These are phyloP conservation scores for Rubia occidens DNA, from an alignment of 305 asterid species.

Conservation along the genomic window DNA sequence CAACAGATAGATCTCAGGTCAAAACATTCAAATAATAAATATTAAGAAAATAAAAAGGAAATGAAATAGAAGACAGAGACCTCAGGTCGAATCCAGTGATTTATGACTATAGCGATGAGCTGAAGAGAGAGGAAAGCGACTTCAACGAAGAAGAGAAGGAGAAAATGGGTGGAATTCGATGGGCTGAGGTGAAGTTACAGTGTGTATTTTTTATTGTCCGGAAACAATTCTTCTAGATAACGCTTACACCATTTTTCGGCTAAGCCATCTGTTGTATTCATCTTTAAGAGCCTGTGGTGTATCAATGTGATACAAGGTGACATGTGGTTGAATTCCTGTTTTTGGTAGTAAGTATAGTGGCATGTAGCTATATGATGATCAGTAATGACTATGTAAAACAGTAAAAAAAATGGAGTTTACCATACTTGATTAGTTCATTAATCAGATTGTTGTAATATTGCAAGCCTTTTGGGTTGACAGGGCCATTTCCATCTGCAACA, in stretches of 20 bases:
- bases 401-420: slow-evolving; percentile 18
- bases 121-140: neutral
- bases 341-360: neutral
- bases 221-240: too few relatives aligned
- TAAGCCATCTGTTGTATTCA: slow-evolving; percentile 50
- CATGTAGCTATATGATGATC: too few relatives aligned
- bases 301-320: slow-evolving; percentile 41
- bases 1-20: neutral
- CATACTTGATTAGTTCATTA: slow-evolving; percentile 39
- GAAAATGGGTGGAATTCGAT: neutral
- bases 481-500: slow-evolving; percentile 27
- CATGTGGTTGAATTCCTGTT: slow-evolving; percentile 56
- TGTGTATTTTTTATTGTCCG: neutral
- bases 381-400: neutral
- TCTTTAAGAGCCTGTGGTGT: slow-evolving; percentile 51
- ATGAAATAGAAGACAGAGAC: neutral
- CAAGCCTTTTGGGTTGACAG: slow-evolving; percentile 40
- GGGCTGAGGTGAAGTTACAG: neutral
- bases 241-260: slow-evolving; percentile 37
- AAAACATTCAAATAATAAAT: neutral
- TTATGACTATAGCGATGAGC: neutral
- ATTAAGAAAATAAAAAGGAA: too few relatives aligned
- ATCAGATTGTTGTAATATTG: slow-evolving; percentile 49
- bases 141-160: neutral
- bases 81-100: neutral